Conservation (phyloP, 345 rosid species). For the Rhizophora apiculata region DNA sequence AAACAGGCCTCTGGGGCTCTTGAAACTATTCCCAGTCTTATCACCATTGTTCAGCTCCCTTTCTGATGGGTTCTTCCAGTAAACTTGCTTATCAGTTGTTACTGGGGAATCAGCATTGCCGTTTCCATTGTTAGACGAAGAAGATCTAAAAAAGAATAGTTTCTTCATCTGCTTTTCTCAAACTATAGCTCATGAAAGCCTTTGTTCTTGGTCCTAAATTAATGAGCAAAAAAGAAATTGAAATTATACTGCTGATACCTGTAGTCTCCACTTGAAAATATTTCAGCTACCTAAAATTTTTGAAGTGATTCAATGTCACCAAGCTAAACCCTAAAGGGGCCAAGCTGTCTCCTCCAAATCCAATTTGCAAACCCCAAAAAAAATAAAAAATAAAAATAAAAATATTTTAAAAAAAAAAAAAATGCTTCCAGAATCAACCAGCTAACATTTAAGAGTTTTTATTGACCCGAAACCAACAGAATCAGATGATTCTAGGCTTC, state of each 20-base stretch:
- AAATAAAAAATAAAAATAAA: not conserved
- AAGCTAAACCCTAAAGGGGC: slow-evolving; percentile 14
- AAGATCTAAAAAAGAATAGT: slow-evolving; percentile 73
- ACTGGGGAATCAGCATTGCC: slow-evolving; percentile 30
- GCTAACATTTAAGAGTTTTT: not conserved
- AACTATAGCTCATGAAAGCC: slow-evolving; percentile 23
- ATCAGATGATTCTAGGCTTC: not conserved
- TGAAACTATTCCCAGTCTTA: slow-evolving; percentile 32
- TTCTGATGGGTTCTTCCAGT: slow-evolving; percentile 37
- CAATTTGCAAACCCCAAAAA: slow-evolving; percentile 21
- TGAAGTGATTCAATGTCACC: slow-evolving; percentile 21
- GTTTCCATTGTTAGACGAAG: slow-evolving; percentile 44
- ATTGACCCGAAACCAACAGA: slow-evolving; percentile 1
- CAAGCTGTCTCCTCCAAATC: slow-evolving; percentile 28
- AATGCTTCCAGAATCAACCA: not conserved
- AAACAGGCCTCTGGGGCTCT: slow-evolving; percentile 34
- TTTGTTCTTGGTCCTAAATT: not conserved
- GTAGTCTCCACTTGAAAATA: not conserved
- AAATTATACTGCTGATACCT: not conserved
- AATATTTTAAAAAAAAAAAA: not conserved
- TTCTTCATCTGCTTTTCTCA: slow-evolving; percentile 61
- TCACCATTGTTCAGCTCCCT: slow-evolving; percentile 30
- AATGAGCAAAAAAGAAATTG: not conserved
- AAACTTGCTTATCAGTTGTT: slow-evolving; percentile 43
- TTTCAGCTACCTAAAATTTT: slow-evolving; percentile 1